A percentile compares a stretch with the other conserved stretches of the same genome.
phyloP scores from a whole-genome alignment of 2,329 filamentous ascomycete genomes.

The Fusarium coicis region DNA sequence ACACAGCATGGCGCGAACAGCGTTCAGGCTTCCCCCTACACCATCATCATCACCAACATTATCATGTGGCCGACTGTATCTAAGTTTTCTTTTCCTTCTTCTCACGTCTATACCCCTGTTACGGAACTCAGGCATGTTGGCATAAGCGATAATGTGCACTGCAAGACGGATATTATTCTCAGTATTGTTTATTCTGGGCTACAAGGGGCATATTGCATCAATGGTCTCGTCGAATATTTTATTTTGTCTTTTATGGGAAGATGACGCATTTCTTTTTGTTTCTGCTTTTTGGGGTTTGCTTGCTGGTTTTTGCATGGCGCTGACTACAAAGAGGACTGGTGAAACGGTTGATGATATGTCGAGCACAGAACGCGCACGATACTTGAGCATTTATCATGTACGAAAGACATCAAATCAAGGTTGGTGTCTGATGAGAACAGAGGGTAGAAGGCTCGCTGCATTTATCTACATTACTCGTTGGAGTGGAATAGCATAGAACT shows the following conservation, averaged over 20 bases:
- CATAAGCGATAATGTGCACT: conserved; percentile 30
- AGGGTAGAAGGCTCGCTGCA: conserved; percentile 9
- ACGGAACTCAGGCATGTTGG: conserved; percentile 35
- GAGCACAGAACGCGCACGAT: conserved; percentile 30
- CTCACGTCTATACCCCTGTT: conserved; percentile 37
- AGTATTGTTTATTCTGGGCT: conserved; percentile 18
- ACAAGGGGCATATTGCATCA: conserved; percentile 19
- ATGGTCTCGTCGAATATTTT: conserved; percentile 17
- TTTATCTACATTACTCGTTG: conserved; percentile 10
- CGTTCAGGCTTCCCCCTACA: conserved; percentile 5
- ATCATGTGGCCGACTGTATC: conserved; percentile 6
- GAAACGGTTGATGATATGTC: conserved; percentile 27
- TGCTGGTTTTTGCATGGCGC: conserved; percentile 40
- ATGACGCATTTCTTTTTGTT: not conserved
- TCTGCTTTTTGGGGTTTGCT: conserved; percentile 8
- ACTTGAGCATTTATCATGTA: conserved; percentile 28
- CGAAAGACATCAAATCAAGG: conserved; percentile 16
- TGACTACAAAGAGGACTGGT: conserved; percentile 36
- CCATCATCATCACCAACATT: not conserved
- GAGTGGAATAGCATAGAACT: conserved; percentile 23
- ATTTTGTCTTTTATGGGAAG: conserved; percentile 6
- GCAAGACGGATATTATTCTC: conserved; percentile 20
- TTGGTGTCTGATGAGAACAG: conserved; percentile 17
- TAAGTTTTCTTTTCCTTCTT: conserved; percentile 21
- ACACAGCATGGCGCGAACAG: not conserved